These are phyloP conservation scores for Zostera marina DNA, from an alignment of 116 monocot species.

Conservation along the genomic window DNA sequence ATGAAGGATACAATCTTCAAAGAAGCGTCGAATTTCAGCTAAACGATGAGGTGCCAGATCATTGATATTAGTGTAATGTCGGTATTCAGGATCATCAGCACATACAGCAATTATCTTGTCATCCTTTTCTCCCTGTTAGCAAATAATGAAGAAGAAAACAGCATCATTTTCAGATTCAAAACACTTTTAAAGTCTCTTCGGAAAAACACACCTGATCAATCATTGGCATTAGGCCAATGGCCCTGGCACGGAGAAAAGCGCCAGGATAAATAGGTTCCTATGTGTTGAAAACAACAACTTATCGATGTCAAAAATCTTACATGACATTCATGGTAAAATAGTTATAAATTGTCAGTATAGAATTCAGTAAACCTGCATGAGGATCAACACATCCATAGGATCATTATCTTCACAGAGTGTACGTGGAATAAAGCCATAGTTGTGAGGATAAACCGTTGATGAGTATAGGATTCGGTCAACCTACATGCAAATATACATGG, in stretches of 20 bases:
- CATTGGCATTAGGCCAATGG: constrained; percentile 95
- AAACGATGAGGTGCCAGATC: constrained; percentile 65
- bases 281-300: neutral
- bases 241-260: constrained; percentile 82
- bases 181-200: neutral
- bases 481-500: constrained; percentile 16
- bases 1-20: constrained; percentile 64
- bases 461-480: constrained; percentile 85
- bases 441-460: constrained; percentile 56
- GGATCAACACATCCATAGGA: constrained; percentile 74
- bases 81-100: constrained; percentile 74
- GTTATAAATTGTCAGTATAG: neutral
- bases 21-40: constrained; percentile 60
- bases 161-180: neutral
- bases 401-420: constrained; percentile 78
- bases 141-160: neutral
- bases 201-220: constrained; percentile 55
- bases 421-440: constrained; percentile 62
- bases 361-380: constrained; percentile 80
- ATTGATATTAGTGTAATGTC: constrained; percentile 53
- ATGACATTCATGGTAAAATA: neutral
- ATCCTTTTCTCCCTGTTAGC: constrained; percentile 48
- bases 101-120: constrained; percentile 83
- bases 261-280: constrained; percentile 90
- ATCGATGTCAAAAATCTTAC: neutral